Evolutionary conservation across 2,329 filamentous ascomycete genomes (phyloP).

Genomic region (Phialophora verrucosa): DNA sequence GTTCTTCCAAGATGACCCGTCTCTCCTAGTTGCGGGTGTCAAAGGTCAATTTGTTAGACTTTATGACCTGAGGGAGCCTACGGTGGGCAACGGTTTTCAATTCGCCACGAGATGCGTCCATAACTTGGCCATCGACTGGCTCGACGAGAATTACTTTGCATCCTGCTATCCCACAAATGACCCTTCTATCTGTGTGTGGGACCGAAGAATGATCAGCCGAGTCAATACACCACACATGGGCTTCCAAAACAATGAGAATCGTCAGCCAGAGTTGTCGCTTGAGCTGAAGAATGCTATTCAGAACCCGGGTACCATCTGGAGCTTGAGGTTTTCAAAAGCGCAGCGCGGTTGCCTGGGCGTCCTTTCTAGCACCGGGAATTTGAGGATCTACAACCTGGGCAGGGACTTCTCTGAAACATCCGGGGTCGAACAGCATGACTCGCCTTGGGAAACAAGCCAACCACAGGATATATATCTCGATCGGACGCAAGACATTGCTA

Average conservation of each 20-base stretch:
- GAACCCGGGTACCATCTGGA: constrained; percentile 63
- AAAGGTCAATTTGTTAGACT: constrained; percentile 65
- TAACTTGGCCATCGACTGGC: constrained; percentile 67
- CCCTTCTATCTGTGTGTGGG: constrained; percentile 67
- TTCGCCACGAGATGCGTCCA: constrained; percentile 66
- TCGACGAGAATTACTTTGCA: constrained; percentile 69
- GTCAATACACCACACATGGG: constrained; percentile 44
- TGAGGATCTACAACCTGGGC: constrained; percentile 62
- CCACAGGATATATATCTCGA: constrained; percentile 55
- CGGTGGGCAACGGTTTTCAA: constrained; percentile 48
- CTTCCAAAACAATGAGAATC: constrained; percentile 44
- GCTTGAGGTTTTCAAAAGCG: constrained; percentile 64
- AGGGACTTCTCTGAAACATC: constrained; percentile 56
- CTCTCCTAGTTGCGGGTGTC: constrained; percentile 66
- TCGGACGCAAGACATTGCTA: constrained; percentile 51
- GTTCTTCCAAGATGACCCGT: constrained; percentile 65
- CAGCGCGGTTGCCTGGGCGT: constrained; percentile 64
- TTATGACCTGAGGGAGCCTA: constrained; percentile 63
- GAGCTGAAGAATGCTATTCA: constrained; percentile 63
- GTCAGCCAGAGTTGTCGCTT: constrained; percentile 57
- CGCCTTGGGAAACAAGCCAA: constrained; percentile 47
- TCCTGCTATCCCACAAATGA: constrained; percentile 62
- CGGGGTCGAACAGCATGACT: constrained; percentile 43
- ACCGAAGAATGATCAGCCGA: constrained; percentile 58
- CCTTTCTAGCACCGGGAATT: constrained; percentile 63